Percentiles rank a stretch among this genome's conserved stretches.
Conservation (phyloP, 2,329 filamentous ascomycete species). For the Cadophora luteo-olivacea region DNA sequence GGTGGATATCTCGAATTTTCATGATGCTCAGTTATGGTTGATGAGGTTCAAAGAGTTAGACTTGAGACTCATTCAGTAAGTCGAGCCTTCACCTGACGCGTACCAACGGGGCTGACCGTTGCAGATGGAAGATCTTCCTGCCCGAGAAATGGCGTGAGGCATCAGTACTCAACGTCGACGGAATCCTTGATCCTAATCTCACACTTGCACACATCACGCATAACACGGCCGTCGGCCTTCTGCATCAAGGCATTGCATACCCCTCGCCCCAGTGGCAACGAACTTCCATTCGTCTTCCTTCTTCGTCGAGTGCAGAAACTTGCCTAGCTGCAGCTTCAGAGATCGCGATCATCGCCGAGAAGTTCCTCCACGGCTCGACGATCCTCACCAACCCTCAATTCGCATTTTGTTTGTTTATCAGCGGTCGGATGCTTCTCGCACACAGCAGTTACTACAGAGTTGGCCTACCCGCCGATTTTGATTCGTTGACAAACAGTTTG, state of each 20-base stretch:
- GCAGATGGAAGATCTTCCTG: slow-evolving; percentile 43
- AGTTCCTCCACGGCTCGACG: slow-evolving; percentile 38
- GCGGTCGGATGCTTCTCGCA: slow-evolving; percentile 45
- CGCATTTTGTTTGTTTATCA: slow-evolving; percentile 42
- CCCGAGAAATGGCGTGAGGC: slow-evolving; percentile 44
- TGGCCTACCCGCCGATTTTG: slow-evolving; percentile 38
- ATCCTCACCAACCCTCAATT: slow-evolving; percentile 46
- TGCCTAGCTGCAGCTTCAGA: slow-evolving; percentile 40
- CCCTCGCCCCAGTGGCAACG: slow-evolving; percentile 43
- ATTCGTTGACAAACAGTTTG: slow-evolving; percentile 44
- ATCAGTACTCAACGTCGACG: slow-evolving; percentile 47
- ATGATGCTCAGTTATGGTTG: slow-evolving; percentile 46
- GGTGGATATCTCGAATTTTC: slow-evolving; percentile 39
- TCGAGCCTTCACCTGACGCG: neutral
- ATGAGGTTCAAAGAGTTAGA: slow-evolving; percentile 45
- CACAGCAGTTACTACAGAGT: slow-evolving; percentile 31
- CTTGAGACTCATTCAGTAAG: slow-evolving; percentile 41
- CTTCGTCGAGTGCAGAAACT: slow-evolving; percentile 37
- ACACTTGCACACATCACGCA: slow-evolving; percentile 43
- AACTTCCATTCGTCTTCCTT: slow-evolving; percentile 36
- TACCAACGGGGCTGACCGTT: too few species aligned
- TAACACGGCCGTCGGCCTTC: slow-evolving; percentile 40
- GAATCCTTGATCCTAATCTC: slow-evolving; percentile 43
- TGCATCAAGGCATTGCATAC: slow-evolving; percentile 43
- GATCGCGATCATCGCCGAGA: slow-evolving; percentile 39